Evolutionary conservation across 139 green algal genomes (phyloP), one percentile per base, ranked within the genome.

Genomic region (Auxenochlorella pyrenoidosa): DNA sequence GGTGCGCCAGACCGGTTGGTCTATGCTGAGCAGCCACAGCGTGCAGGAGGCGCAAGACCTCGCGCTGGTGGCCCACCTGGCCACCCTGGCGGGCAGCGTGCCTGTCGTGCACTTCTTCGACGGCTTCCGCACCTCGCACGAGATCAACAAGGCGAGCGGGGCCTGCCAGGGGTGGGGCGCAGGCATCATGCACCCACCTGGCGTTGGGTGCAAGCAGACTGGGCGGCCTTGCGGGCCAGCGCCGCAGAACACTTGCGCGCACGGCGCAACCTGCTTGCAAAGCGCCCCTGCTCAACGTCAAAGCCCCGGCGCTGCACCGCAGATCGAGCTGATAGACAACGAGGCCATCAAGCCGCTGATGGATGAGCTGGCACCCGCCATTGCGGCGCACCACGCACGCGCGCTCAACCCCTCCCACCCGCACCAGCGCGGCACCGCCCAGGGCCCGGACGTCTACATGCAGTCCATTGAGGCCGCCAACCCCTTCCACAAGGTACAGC

Each of bases 41-140:
- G 92, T 94, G 65, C 92, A 95, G 89, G 92, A 95, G 91, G 91
- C 91, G 24, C 88, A 93, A 36, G 92, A 95, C 82, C 71, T 93
- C 87, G 92, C 92, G 16, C 87, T 94, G 68, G 88, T 92, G 66
- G 58, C 89, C 28, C 92, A 93, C 89, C 85, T 94, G 44, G 90
- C 92, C 73, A 93, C 90, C 12, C 90, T 94, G 75, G 90, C 87
- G 51, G 58, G 82, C 83, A 81, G 38, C 79, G 79, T 93, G 60
- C 90, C 90, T 51, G 65, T 93, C 44, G 78, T 93, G 72, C 90
- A 93, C 83, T 92, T 91, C 54, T 92, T 92, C 40, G 90, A 92
- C 41, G 90, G 88, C 54, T 93, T 92, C 86, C 84, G 90, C 72
- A 92, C 87, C 63, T 86, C 60, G 44, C 90, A 93, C 79, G 90